phyloP scores from a whole-genome alignment of 345 rosid species.

The Aquilaria malaccensis region DNA sequence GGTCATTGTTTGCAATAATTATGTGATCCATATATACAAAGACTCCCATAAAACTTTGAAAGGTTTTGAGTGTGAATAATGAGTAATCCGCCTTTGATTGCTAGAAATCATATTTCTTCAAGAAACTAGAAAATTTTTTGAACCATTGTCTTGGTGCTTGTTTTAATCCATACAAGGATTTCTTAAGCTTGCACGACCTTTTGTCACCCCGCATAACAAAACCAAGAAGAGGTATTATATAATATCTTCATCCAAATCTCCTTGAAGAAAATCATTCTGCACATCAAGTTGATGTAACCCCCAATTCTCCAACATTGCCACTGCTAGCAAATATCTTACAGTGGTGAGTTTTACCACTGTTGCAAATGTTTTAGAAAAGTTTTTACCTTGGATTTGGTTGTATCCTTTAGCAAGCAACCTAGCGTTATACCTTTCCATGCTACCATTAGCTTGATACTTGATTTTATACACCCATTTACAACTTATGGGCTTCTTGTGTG shows the following conservation, averaged over 20 bases:
- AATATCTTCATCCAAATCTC: background rate
- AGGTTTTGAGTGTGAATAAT: background rate
- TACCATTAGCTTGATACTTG: background rate
- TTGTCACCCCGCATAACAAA: background rate
- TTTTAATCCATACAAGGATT: conserved; percentile 6
- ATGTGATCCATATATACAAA: background rate
- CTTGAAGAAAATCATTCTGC: background rate
- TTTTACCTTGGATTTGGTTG: background rate
- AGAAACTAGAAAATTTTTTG: background rate
- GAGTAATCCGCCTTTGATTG: background rate
- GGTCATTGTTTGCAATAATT: background rate
- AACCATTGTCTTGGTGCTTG: conserved; percentile 3
- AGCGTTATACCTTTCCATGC: conserved; percentile 1
- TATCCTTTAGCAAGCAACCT: conserved; percentile 2
- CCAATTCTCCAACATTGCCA: background rate
- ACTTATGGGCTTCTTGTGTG: background rate
- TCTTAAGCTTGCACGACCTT: background rate
- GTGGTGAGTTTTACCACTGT: background rate
- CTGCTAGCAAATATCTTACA: background rate
- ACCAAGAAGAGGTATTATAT: conserved; percentile 2
- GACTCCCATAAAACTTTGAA: background rate
- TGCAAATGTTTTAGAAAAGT: background rate
- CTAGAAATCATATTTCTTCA: background rate
- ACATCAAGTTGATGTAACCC: background rate
- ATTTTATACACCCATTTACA: conserved; percentile 10